These are phyloP conservation scores for Globisporangium rhizosaccharum DNA, from an alignment of 352 stramenopile species.

Conservation along the genomic window DNA sequence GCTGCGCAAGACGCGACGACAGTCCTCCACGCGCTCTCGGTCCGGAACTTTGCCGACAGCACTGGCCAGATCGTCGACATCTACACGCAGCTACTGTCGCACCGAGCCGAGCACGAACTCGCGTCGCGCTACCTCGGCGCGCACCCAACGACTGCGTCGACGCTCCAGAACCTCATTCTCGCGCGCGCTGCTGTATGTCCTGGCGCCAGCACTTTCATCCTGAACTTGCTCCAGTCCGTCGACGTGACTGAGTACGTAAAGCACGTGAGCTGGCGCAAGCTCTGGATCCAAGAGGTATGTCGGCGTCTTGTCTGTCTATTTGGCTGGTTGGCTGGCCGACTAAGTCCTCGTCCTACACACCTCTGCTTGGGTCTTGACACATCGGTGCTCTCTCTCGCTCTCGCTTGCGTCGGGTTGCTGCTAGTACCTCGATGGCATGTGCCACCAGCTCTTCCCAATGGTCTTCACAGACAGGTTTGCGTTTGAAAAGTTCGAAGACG, in stretches of 20 bases:
- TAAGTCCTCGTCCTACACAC: background rate
- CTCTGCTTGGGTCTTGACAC: background rate
- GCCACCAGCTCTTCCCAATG: constrained; percentile 58
- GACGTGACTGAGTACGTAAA: constrained; percentile 34
- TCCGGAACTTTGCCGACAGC: constrained; percentile 56
- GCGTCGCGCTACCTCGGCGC: constrained; percentile 39
- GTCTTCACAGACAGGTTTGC: constrained; percentile 58
- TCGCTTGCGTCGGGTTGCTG: background rate
- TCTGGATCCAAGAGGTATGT: constrained; percentile 62
- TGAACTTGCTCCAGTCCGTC: constrained; percentile 62
- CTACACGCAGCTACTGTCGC: constrained; percentile 48
- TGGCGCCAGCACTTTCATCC: constrained; percentile 52
- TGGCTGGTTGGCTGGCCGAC: background rate
- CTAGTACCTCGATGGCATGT: constrained; percentile 70
- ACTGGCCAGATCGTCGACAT: constrained; percentile 39
- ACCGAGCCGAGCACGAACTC: constrained; percentile 42
- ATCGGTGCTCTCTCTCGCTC: too few species aligned
- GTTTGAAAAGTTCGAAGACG: constrained; percentile 41
- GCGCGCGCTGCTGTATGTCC: constrained; percentile 46
- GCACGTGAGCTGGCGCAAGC: constrained; percentile 20
- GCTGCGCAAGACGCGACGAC: constrained; percentile 46
- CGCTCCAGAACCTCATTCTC: constrained; percentile 50
- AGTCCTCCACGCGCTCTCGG: constrained; percentile 49
- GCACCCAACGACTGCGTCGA: constrained; percentile 34
- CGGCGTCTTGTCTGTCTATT: too few species aligned